Conservation (phyloP, 495 filamentous ascomycete species). For the Arthonia radiata region DNA sequence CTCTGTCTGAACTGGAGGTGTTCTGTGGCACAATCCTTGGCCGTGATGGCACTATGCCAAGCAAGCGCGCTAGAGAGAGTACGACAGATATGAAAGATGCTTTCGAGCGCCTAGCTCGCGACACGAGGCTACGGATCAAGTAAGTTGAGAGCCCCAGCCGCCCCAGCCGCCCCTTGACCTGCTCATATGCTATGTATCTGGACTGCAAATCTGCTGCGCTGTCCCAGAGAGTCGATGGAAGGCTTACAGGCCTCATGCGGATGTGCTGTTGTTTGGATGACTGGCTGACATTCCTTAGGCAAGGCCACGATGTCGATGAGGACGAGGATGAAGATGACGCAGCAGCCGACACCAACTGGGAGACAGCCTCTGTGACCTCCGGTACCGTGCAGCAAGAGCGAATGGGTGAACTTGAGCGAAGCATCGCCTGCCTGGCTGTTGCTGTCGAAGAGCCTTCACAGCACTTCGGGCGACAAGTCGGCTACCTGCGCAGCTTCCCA, state of each 20-base stretch:
- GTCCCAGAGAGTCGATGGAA: no score
- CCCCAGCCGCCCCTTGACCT: no score
- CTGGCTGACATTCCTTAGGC: no score
- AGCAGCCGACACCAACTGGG: neutral
- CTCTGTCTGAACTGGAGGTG: conserved; percentile 48
- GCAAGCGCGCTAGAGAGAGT: conserved; percentile 34
- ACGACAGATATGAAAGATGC: conserved; percentile 36
- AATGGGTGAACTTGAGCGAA: conserved; percentile 15
- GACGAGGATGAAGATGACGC: conserved; percentile 13
- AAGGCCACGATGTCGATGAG: conserved; percentile 11
- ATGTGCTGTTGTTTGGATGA: no score
- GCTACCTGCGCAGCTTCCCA: conserved; percentile 18
- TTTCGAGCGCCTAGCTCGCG: conserved; percentile 25
- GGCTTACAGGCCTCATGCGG: no score
- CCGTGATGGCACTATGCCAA: conserved; percentile 26
- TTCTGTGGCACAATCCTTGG: conserved; percentile 52
- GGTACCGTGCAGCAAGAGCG: neutral
- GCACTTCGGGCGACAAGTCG: conserved; percentile 7
- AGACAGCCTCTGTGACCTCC: neutral
- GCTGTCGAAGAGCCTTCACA: conserved; percentile 10
- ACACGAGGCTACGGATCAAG: conserved; percentile 21
- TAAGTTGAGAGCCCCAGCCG: no score
- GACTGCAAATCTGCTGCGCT: no score
- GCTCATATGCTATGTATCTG: no score
- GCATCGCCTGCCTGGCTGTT: conserved; percentile 24